Evolutionary conservation across 2,329 filamentous ascomycete species (phyloP).

Genomic region (Fusarium pseudoanthophilum): DNA sequence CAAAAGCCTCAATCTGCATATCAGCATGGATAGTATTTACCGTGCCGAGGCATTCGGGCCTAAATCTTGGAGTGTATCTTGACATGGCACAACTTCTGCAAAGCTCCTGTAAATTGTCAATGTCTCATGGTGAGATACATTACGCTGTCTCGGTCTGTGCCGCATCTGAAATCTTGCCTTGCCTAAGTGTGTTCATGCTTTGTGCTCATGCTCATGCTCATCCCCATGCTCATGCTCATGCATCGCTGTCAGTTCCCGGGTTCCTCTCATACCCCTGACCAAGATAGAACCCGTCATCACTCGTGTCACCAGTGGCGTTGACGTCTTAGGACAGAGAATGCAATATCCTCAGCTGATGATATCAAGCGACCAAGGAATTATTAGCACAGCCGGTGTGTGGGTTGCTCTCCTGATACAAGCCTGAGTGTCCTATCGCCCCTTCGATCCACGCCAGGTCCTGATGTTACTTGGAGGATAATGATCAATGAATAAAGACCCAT

Average conservation of each 20-base stretch:
- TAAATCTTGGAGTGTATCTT: conserved; percentile 1
- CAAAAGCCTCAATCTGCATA: background rate
- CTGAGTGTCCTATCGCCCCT: conserved; percentile 3
- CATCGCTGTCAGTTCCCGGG: conserved; percentile 40
- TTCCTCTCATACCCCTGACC: conserved; percentile 18
- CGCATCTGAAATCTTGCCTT: conserved; percentile 39
- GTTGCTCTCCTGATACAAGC: conserved; percentile 4
- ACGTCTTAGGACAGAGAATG: background rate
- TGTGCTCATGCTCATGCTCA: background rate
- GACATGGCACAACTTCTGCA: conserved; percentile 7
- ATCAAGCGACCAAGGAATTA: conserved; percentile 31
- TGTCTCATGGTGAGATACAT: conserved; percentile 26
- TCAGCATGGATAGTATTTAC: background rate
- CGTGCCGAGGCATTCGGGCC: background rate
- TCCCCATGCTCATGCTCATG: background rate
- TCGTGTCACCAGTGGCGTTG: conserved; percentile 23
- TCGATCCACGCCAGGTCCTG: conserved; percentile 23
- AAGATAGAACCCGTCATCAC: conserved; percentile 23
- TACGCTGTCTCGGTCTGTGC: conserved; percentile 41
- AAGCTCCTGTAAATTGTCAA: background rate
- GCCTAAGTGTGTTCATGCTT: conserved; percentile 24
- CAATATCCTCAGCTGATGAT: conserved; percentile 35
- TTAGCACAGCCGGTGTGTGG: conserved; percentile 27
- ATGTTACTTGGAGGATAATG: conserved; percentile 7
- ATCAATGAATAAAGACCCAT: background rate